Percentiles rank a stretch among this genome's conserved stretches.
Conservation (phyloP, 345 rosid genomes). For the Citrus medica region DNA sequence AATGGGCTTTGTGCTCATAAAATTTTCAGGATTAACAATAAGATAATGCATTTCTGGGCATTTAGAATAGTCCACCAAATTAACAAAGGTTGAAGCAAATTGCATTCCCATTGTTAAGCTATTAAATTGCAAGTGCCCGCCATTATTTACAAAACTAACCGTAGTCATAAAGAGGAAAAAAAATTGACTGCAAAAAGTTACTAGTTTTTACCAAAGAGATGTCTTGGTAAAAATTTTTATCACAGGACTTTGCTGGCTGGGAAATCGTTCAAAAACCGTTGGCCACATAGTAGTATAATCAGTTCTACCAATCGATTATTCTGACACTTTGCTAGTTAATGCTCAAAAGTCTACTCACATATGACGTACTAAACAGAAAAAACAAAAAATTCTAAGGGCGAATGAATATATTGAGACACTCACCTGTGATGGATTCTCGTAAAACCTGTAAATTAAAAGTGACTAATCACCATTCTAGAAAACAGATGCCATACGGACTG, state of each 20-base stretch:
- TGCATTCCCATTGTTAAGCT: not conserved
- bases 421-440: conserved; percentile 82
- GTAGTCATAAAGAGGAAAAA: not conserved
- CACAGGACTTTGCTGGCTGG: not conserved
- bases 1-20: not conserved
- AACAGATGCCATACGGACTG: not conserved
- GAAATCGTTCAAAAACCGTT: not conserved
- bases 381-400: not conserved
- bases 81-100: not conserved
- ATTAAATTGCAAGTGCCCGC: too few species aligned
- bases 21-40: not conserved
- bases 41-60: not conserved
- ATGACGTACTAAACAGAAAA: not conserved
- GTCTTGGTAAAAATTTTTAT: not conserved
- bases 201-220: not conserved
- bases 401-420: conserved; percentile 16
- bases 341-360: not conserved
- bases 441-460: conserved; percentile 45
- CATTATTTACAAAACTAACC: not conserved
- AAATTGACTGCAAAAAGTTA: not conserved
- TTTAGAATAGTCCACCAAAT: not conserved
- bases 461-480: conserved; percentile 9
- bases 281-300: not conserved
- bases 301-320: not conserved
- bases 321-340: not conserved